These are phyloP conservation scores for Petunia secreta DNA, from an alignment of 257 asterid species.

Conservation along the genomic window DNA sequence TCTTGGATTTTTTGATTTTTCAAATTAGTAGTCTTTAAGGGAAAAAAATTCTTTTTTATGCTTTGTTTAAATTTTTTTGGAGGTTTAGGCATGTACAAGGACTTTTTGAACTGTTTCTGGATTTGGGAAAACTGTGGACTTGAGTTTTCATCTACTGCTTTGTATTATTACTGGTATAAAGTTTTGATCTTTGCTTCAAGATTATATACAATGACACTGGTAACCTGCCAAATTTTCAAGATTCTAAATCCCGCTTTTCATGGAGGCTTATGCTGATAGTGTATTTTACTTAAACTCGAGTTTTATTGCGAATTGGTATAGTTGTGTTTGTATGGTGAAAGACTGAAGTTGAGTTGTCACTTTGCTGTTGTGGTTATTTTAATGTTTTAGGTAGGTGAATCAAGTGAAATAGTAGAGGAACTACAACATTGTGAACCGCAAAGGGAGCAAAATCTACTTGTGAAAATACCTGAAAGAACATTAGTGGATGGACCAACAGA, in stretches of 20 bases:
- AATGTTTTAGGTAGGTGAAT: slow-evolving; percentile 55
- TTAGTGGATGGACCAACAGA: slow-evolving; percentile 41
- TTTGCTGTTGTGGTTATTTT: slow-evolving; percentile 16
- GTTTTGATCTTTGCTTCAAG: not conserved
- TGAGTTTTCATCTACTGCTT: not conserved
- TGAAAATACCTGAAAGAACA: slow-evolving; percentile 48
- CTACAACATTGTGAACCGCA: slow-evolving; percentile 34
- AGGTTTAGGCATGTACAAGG: not conserved
- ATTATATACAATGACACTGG: not conserved
- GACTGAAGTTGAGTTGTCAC: not conserved
- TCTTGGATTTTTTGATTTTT: not conserved
- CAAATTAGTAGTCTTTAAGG: not conserved
- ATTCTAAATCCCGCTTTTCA: no score
- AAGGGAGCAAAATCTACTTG: slow-evolving; percentile 31
- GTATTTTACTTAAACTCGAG: no score
- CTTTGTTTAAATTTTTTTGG: not conserved
- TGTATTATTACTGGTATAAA: slow-evolving; percentile 6
- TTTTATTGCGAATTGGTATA: not conserved
- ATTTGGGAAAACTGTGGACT: slow-evolving; percentile 7
- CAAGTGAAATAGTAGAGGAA: slow-evolving; percentile 78
- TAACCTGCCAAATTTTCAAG: no score
- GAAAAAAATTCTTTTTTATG: not conserved
- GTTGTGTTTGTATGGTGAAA: not conserved
- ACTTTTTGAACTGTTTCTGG: not conserved
- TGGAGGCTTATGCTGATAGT: no score